A percentile compares a stretch with the other conserved stretches of the same genome.
Conservation (phyloP, 2,329 filamentous ascomycete species). For the Dissoconium aciculare region DNA sequence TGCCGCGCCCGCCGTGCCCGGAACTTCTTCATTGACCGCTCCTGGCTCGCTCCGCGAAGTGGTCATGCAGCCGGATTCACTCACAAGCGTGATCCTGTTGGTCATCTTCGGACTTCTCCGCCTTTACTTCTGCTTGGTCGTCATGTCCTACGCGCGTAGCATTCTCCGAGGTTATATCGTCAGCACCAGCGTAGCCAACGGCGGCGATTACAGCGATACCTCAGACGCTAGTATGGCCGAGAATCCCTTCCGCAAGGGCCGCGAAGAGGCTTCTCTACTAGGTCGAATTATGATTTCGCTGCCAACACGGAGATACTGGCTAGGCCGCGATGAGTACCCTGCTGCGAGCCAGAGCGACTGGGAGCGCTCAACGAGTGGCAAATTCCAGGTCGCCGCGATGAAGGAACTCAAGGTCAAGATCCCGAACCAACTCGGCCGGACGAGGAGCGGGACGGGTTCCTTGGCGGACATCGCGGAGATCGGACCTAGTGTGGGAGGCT, state of each 20-base stretch:
- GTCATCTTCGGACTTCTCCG: conserved; percentile 58
- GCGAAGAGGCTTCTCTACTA: conserved; percentile 63
- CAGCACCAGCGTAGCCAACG: conserved; percentile 15
- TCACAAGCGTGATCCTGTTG: conserved; percentile 67
- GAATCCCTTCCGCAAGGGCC: conserved; percentile 62
- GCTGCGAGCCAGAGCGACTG: conserved; percentile 49
- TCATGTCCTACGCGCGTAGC: conserved; percentile 68
- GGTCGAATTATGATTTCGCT: conserved; percentile 61
- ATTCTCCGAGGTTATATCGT: conserved; percentile 56
- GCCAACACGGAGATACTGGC: conserved; percentile 64
- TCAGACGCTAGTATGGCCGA: conserved; percentile 36
- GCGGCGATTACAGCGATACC: conserved; percentile 25
- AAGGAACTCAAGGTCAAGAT: conserved; percentile 24
- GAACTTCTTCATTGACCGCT: too few relatives aligned
- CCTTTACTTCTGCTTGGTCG: conserved; percentile 68
- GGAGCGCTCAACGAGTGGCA: conserved; percentile 47
- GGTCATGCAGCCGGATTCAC: conserved; percentile 49
- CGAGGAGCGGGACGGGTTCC: conserved; percentile 47
- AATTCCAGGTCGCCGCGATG: conserved; percentile 36
- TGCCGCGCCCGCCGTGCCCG: conserved; percentile 13
- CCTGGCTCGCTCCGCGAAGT: conserved; percentile 41
- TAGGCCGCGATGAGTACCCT: conserved; percentile 46
- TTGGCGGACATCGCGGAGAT: too few relatives aligned
- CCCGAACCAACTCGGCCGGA: conserved; percentile 44
- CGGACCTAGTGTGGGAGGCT: neutral